These are phyloP conservation scores for Mortierella sp. DNA, from an alignment of 371 early-diverging fungal genomes.

Conservation along the genomic window DNA sequence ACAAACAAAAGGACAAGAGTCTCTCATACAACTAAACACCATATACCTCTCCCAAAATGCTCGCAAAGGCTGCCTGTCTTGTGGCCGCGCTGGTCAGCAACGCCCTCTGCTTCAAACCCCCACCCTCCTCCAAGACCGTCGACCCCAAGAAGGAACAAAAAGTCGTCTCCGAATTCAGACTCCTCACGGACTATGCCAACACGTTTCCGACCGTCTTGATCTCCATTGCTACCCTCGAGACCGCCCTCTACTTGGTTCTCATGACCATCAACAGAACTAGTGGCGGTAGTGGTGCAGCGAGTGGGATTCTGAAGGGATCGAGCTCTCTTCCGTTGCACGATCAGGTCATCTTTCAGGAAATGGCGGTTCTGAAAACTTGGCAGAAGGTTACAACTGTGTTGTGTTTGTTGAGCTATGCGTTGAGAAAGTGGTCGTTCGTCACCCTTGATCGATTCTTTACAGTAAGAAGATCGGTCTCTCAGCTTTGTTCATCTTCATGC, in stretches of 20 bases:
- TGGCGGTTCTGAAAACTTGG: slow-evolving; percentile 22
- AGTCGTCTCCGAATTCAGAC: not conserved
- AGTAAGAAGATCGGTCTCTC: not conserved
- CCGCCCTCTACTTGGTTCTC: not conserved
- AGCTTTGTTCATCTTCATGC: no score
- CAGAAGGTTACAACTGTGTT: not conserved
- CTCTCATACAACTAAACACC: not conserved
- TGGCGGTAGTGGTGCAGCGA: not conserved
- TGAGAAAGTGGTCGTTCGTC: slow-evolving; percentile 24
- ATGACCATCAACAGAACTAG: not conserved
- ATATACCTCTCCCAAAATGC: not conserved
- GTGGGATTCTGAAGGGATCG: not conserved
- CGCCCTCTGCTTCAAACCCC: slow-evolving; percentile 16
- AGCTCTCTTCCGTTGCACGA: not conserved
- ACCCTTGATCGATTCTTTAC: slow-evolving; percentile 30
- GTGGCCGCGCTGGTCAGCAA: slow-evolving; percentile 6
- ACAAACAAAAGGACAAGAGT: not conserved
- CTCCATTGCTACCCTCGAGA: not conserved
- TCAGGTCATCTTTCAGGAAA: slow-evolving; percentile 1
- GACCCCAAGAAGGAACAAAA: slow-evolving; percentile 16
- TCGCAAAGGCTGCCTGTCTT: not conserved
- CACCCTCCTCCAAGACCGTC: slow-evolving; percentile 18
- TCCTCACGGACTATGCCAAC: not conserved
- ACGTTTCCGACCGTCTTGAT: not conserved
- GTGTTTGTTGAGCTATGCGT: not conserved